Percentiles rank a stretch among this genome's conserved stretches.
Evolutionary conservation across 352 stramenopile genomes (phyloP).

Genomic region (Pythium dissotocum): DNA sequence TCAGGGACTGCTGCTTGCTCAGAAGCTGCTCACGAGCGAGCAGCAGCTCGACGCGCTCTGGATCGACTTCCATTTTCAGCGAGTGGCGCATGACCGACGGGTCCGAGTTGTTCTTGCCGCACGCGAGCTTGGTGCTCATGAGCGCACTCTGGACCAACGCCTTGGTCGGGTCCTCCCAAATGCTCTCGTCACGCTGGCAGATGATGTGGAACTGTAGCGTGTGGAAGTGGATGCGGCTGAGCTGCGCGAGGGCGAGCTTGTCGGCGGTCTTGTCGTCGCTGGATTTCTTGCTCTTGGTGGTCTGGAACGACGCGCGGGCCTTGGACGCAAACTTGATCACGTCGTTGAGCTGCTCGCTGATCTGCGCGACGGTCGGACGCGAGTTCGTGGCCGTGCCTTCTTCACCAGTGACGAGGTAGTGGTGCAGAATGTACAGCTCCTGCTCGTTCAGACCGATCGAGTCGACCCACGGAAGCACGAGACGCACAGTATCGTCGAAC

Average conservation of each 20-base stretch:
- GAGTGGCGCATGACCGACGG: constrained; percentile 52
- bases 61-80: constrained; percentile 70
- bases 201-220: constrained; percentile 88
- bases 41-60: constrained; percentile 67
- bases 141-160: constrained; percentile 74
- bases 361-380: constrained; percentile 68
- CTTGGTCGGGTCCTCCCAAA: constrained; percentile 70
- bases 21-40: constrained; percentile 56
- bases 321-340: constrained; percentile 60
- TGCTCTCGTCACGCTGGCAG: constrained; percentile 62
- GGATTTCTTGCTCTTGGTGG: constrained; percentile 16
- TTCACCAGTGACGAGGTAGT: constrained; percentile 76
- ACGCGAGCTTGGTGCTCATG: constrained; percentile 84
- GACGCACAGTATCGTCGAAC: constrained; percentile 77
- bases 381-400: constrained; percentile 75
- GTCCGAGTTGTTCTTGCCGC: constrained; percentile 52
- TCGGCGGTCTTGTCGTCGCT: constrained; percentile 8
- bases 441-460: constrained; percentile 86
- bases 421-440: constrained; percentile 81
- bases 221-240: constrained; percentile 85
- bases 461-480: constrained; percentile 77
- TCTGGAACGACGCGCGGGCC: constrained; percentile 47
- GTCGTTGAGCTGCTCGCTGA: constrained; percentile 71
- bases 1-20: constrained; percentile 52
- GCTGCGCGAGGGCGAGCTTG: constrained; percentile 52